These are phyloP conservation scores for Citrullus mucosospermus DNA, from an alignment of 306 rosid species.

Conservation along the genomic window DNA sequence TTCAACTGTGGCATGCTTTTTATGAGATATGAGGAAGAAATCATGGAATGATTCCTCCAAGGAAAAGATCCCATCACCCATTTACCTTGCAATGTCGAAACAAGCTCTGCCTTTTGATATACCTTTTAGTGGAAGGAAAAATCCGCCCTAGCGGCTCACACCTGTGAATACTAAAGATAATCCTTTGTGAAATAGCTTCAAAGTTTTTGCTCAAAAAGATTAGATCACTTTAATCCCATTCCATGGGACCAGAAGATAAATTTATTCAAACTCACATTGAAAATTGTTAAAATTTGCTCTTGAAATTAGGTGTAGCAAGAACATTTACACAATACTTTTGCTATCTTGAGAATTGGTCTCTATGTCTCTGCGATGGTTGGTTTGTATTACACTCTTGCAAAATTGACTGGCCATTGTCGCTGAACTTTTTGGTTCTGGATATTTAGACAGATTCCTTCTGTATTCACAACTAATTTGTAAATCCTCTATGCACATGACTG, in stretches of 20 bases:
- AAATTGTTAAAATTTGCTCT: background rate
- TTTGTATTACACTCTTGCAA: background rate
- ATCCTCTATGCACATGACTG: background rate
- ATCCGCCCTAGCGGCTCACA: background rate
- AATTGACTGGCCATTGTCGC: background rate
- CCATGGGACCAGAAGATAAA: background rate
- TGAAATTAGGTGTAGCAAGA: background rate
- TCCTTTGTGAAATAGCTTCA: background rate
- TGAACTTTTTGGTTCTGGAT: background rate
- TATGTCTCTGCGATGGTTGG: background rate
- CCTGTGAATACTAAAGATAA: background rate
- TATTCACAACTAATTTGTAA: background rate
- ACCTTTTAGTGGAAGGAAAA: background rate
- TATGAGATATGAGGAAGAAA: too few species aligned
- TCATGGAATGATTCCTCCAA: background rate
- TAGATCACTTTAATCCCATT: background rate
- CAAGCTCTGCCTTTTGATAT: background rate
- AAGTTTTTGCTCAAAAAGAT: background rate
- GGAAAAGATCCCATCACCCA: background rate
- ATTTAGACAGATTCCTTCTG: background rate
- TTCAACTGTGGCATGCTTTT: too few species aligned
- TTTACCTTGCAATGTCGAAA: background rate
- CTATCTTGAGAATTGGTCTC: background rate
- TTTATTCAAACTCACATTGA: background rate
- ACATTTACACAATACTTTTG: background rate